Evolutionary conservation across 2,329 filamentous ascomycete genomes (phyloP).

Genomic region (Didymella sp.): DNA sequence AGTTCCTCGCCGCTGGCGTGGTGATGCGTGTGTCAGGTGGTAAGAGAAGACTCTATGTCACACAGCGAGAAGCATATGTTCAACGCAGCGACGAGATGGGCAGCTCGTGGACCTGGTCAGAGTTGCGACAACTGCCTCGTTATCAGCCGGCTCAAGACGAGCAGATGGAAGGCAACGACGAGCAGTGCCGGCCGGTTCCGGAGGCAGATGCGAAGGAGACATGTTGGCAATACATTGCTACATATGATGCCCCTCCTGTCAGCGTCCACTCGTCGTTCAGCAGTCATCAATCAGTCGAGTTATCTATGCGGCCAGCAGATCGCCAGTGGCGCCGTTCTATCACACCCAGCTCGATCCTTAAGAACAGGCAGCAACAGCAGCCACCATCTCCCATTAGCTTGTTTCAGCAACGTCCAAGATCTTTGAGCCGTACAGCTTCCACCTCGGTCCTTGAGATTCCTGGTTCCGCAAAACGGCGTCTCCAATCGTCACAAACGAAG

Average conservation of each 20-base stretch:
- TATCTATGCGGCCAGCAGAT: slow-evolving; percentile 46
- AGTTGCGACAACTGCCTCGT: slow-evolving; percentile 67
- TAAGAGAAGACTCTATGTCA: slow-evolving; percentile 73
- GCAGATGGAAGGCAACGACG: slow-evolving; percentile 43
- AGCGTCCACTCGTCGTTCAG: slow-evolving; percentile 57
- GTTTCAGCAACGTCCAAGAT: slow-evolving; percentile 36
- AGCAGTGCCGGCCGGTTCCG: slow-evolving; percentile 54
- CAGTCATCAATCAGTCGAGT: slow-evolving; percentile 41
- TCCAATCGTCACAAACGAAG: slow-evolving; percentile 40
- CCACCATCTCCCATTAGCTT: slow-evolving; percentile 50
- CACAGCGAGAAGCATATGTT: slow-evolving; percentile 75
- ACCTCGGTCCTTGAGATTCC: slow-evolving; percentile 36
- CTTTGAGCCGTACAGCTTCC: slow-evolving; percentile 38
- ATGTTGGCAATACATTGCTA: slow-evolving; percentile 72
- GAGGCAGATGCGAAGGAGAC: slow-evolving; percentile 69
- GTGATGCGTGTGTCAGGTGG: slow-evolving; percentile 73
- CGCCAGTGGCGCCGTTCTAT: slow-evolving; percentile 46
- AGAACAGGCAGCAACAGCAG: slow-evolving; percentile 37
- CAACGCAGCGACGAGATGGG: slow-evolving; percentile 64
- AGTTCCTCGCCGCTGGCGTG: slow-evolving; percentile 72
- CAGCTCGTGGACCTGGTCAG: slow-evolving; percentile 72
- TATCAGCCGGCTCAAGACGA: slow-evolving; percentile 57
- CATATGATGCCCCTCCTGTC: slow-evolving; percentile 64
- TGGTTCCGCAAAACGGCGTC: slow-evolving; percentile 42
- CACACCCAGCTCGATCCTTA: slow-evolving; percentile 44